A percentile compares a stretch with the other conserved stretches of the same genome.
These are phyloP conservation scores for Luvunga scandens DNA, from an alignment of 345 rosid species.

Conservation along the genomic window DNA sequence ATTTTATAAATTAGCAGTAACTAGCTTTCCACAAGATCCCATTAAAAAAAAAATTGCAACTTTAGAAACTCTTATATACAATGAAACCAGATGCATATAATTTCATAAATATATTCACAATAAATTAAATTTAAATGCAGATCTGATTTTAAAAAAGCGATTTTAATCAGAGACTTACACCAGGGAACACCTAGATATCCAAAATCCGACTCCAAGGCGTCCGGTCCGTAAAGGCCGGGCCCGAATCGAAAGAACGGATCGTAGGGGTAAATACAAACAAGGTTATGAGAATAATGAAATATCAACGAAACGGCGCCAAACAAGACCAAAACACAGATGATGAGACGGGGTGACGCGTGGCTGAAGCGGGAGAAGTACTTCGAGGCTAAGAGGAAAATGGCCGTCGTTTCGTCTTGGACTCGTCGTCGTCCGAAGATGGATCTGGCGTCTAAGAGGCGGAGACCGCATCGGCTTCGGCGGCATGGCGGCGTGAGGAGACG, in stretches of 20 bases:
- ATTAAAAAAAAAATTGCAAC: background rate
- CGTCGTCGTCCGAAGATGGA: conserved; percentile 32
- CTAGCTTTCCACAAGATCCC: too few species aligned
- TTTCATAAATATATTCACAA: background rate
- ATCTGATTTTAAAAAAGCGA: too few species aligned
- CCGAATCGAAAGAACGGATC: conserved; percentile 67
- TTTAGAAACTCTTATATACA: background rate
- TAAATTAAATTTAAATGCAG: conserved; percentile 4
- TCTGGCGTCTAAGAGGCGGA: conserved; percentile 17
- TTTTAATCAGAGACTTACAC: conserved; percentile 57
- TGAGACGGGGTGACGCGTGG: conserved; percentile 46
- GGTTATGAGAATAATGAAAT: conserved; percentile 40
- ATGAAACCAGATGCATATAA: background rate
- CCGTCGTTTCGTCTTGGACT: conserved; percentile 59
- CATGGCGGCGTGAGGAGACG: conserved; percentile 51
- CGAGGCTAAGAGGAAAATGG: conserved; percentile 44
- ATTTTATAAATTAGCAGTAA: background rate
- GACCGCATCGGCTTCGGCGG: conserved; percentile 14
- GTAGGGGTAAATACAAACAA: conserved; percentile 72
- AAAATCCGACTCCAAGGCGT: conserved; percentile 81
- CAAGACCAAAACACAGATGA: conserved; percentile 32
- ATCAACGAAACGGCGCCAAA: conserved; percentile 26
- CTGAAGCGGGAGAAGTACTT: conserved; percentile 50
- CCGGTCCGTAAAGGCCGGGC: conserved; percentile 65
- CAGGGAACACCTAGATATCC: conserved; percentile 96